A percentile compares a stretch with the other conserved stretches of the same genome.
Conservation (phyloP, 257 asterid species). For the Dorcoceras hygrometricum region DNA sequence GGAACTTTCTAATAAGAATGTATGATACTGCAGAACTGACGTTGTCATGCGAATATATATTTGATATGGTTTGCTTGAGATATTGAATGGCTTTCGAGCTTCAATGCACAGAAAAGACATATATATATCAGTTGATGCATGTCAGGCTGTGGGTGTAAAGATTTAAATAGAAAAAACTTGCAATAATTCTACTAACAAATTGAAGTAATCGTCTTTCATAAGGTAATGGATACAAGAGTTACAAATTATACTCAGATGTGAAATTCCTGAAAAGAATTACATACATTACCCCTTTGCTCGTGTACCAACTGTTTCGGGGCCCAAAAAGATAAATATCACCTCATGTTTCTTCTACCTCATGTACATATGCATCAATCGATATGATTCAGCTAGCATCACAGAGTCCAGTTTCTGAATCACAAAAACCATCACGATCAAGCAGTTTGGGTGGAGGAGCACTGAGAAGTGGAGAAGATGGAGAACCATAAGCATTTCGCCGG, state of each 20-base stretch:
- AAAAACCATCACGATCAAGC: slow-evolving; percentile 89
- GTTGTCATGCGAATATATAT: background rate
- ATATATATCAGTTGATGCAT: background rate
- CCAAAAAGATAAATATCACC: background rate
- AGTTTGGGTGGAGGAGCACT: slow-evolving; percentile 87
- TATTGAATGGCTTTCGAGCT: background rate
- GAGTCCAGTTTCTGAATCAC: slow-evolving; percentile 77
- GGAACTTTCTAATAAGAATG: background rate
- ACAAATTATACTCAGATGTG: background rate
- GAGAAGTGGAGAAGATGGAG: slow-evolving; percentile 89
- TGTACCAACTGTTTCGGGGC: background rate
- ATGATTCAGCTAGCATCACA: slow-evolving; percentile 56
- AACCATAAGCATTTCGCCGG: slow-evolving; percentile 81
- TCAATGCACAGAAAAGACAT: background rate
- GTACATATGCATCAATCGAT: background rate
- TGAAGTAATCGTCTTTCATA: background rate
- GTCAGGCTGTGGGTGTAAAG: background rate
- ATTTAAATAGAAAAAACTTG: too few relatives aligned
- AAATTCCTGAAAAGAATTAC: background rate
- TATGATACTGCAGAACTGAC: background rate
- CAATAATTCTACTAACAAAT: background rate
- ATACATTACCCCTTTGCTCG: background rate
- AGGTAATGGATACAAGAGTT: background rate
- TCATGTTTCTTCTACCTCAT: background rate
- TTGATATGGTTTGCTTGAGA: background rate